Base-by-base conservation (phyloP, 164 flowering plant species). In the Vitis cinerea region DNA sequence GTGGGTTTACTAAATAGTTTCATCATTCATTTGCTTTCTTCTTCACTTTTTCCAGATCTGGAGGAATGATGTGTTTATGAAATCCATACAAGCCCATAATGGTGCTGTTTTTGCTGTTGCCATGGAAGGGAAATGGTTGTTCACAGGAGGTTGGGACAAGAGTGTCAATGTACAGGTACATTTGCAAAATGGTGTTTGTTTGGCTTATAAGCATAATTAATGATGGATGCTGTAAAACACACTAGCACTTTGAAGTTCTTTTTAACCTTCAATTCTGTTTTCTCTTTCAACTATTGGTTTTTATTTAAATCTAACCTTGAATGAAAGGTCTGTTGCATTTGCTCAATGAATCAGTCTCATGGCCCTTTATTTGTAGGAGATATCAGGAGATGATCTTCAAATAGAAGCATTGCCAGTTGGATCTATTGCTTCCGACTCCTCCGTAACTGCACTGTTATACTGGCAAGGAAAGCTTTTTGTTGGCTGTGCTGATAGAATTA, bases 91-190 rank as follows among this genome's bases (percentile, higher is more conserved):
- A 68, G 65, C 58, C 59, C 89, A 87, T 15, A 64, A 68, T 54
- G 91, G 95, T 68, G 84, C 99, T 27, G 77, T 85, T 58, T 78
- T 91, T 69, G 77, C 94, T 56, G 65, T 77, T 72, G 72, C 63
- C 63, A 71, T 83, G 84, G 80, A 82, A 37, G 97, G 83, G 7
- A 85, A 81, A 76, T 89, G 86, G 83, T 80, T 95, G 11, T 88
- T 90, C 66, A 80, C 82, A 19, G 98, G 94, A 67, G 97, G 98
- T 66, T 86, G 96, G 96, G 90, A 89, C 78, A 88, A 84, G 80
- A 86, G 54, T 60, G 71, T 91, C 50, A 75, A 71, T 71, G 76
- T 90, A 10, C 93, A 92, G 93, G 99, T 94, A 73, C 44, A 51
- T 50, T 10, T 37, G n/a, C n/a, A 65, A 49, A 17, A 61, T 56